Conservation (phyloP, 106 monocot genomes). For the Dioscorea dumetorum region DNA sequence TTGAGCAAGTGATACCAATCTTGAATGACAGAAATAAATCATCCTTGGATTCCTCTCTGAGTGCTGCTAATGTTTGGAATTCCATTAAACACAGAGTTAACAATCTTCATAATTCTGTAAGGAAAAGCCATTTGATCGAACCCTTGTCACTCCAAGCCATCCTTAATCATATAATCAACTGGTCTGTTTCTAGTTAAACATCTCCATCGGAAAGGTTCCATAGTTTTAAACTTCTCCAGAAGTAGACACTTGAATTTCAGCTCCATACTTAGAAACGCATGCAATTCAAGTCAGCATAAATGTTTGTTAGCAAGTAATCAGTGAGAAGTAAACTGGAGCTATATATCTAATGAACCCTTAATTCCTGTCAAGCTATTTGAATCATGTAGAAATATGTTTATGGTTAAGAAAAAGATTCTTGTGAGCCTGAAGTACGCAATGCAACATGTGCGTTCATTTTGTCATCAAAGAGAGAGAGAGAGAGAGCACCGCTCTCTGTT, state of each 20-base stretch:
- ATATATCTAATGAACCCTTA: slow-evolving; percentile 71
- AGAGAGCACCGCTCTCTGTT: too few relatives aligned
- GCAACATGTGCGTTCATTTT: slow-evolving; percentile 47
- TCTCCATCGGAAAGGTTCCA: slow-evolving; percentile 22
- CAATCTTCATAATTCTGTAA: slow-evolving; percentile 15
- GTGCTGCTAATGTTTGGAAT: neutral
- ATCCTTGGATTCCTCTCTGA: neutral
- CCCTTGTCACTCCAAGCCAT: slow-evolving; percentile 6
- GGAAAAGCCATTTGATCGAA: slow-evolving; percentile 9
- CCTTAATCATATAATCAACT: slow-evolving; percentile 6
- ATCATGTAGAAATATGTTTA: neutral
- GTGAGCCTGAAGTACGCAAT: slow-evolving; percentile 66
- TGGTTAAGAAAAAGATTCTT: slow-evolving; percentile 20
- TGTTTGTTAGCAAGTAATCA: neutral
- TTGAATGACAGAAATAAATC: neutral
- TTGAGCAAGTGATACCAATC: neutral
- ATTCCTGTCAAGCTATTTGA: slow-evolving; percentile 18
- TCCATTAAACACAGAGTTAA: slow-evolving; percentile 7
- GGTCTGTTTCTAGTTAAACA: slow-evolving; percentile 28
- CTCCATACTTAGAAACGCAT: slow-evolving; percentile 16
- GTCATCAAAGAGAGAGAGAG: slow-evolving; percentile 33
- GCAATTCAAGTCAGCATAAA: neutral
- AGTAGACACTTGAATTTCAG: slow-evolving; percentile 8
- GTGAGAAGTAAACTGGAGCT: slow-evolving; percentile 43
- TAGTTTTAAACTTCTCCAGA: slow-evolving; percentile 27